A percentile compares a stretch with the other conserved stretches of the same genome.
Evolutionary conservation across 208 protist species (phyloP).

Genomic region (Blastocrithidia nonstop): DNA sequence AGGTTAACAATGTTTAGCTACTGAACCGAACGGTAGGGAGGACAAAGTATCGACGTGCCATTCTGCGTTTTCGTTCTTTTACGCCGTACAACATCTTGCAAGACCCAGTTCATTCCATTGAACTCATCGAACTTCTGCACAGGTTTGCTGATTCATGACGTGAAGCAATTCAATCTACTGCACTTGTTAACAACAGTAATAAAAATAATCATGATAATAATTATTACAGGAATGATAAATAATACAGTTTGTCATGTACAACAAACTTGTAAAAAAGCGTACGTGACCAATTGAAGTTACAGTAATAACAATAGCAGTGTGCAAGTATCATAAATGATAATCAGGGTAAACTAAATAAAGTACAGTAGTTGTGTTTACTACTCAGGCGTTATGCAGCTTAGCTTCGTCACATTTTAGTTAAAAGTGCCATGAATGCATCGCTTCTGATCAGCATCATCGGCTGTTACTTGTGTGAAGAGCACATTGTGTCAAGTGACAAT

Average conservation of each 20-base stretch:
- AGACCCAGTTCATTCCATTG: conserved; percentile 15
- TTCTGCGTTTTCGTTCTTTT: conserved; percentile 51
- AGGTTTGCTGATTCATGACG: conserved; percentile 11
- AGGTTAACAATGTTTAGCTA: conserved; percentile 7
- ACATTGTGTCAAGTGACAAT: no score
- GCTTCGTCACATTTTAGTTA: conserved; percentile 21
- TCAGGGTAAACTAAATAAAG: no score
- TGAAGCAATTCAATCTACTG: not conserved
- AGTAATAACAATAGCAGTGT: no score
- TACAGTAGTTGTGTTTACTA: conserved; percentile 9
- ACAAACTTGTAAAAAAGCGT: no score
- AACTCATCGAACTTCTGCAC: conserved; percentile 8
- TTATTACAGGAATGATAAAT: not conserved
- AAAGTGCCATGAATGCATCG: conserved; percentile 22
- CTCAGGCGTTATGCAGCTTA: conserved; percentile 10
- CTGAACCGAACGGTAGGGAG: conserved; percentile 33
- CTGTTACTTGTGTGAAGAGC: conserved; percentile 20
- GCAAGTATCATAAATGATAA: no score
- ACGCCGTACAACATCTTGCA: conserved; percentile 40
- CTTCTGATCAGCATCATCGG: conserved; percentile 31
- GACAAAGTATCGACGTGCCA: conserved; percentile 44
- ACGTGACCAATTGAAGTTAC: no score
- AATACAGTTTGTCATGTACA: no score
- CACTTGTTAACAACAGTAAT: no score
- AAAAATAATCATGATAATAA: not conserved